Evolutionary conservation across 345 rosid species (phyloP).

Genomic region (Camelina neglecta): DNA sequence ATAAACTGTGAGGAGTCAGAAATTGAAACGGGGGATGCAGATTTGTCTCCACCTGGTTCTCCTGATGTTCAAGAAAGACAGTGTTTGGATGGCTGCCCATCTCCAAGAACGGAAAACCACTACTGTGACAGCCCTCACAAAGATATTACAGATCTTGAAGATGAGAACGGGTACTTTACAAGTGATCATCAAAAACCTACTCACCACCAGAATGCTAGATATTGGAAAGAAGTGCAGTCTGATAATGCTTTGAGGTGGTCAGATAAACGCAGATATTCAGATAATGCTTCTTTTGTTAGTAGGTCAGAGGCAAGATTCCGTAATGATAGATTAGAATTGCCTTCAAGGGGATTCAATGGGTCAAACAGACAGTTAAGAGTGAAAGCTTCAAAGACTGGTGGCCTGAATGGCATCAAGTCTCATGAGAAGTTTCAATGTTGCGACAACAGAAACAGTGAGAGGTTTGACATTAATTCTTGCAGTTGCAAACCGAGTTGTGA

Average conservation of each 20-base stretch:
- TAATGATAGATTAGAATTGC: constrained; percentile 61
- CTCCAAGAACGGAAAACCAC: constrained; percentile 49
- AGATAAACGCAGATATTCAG: constrained; percentile 60
- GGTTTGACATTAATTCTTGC: constrained; percentile 65
- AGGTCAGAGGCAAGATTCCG: constrained; percentile 65
- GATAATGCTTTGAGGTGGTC: constrained; percentile 70
- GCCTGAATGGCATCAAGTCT: constrained; percentile 58
- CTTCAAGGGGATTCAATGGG: constrained; percentile 62
- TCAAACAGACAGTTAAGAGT: constrained; percentile 57
- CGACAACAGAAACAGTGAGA: constrained; percentile 53
- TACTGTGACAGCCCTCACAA: constrained; percentile 49
- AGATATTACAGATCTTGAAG: constrained; percentile 47
- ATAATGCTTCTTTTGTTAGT: constrained; percentile 50
- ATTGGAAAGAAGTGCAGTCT: constrained; percentile 59
- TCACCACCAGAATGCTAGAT: constrained; percentile 58
- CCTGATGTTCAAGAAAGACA: constrained; percentile 55
- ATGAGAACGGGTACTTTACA: constrained; percentile 56
- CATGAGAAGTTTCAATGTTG: constrained; percentile 65
- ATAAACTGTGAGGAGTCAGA: constrained; percentile 49
- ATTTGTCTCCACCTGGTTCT: constrained; percentile 58
- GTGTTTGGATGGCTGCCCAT: constrained; percentile 42
- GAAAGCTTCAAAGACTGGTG: constrained; percentile 53
- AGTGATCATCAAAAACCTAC: constrained; percentile 62
- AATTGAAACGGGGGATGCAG: constrained; percentile 52
- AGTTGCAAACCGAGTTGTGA: constrained; percentile 65